A percentile compares a stretch with the other conserved stretches of the same genome.
phyloP scores from a whole-genome alignment of 768 basidiomycete species.

The Tremella mesenterica region DNA sequence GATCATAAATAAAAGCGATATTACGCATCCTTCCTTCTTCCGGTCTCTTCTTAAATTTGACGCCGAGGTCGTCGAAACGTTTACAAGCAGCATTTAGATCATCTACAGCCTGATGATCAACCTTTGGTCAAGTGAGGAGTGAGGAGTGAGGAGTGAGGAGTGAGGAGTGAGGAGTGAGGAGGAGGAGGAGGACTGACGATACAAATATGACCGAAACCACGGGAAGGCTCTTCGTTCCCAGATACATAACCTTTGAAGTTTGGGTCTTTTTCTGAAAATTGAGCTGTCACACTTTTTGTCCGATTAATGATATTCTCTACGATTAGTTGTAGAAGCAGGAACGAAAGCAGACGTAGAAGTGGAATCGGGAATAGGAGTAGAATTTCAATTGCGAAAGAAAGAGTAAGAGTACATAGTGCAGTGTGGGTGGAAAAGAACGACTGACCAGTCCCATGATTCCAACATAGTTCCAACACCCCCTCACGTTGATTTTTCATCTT shows the following conservation, averaged over 20 bases:
- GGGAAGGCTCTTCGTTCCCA: conserved; percentile 64
- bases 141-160: neutral
- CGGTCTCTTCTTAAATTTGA: conserved; percentile 77
- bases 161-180: neutral
- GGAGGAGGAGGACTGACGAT: conserved; percentile 44
- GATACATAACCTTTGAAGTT: conserved; percentile 71
- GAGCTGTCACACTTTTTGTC: neutral
- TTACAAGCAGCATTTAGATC: conserved; percentile 74
- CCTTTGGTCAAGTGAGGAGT: too few species aligned
- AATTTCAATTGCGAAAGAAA: neutral
- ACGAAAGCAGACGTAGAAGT: conserved; percentile 40
- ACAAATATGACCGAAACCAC: conserved; percentile 77
- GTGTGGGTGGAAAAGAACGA: neutral
- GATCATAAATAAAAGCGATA: conserved; percentile 41
- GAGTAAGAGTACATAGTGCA: neutral
- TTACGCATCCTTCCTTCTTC: conserved; percentile 69
- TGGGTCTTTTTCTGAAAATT: conserved; percentile 65
- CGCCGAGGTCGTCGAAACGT: conserved; percentile 69
- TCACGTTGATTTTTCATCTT: conserved; percentile 55
- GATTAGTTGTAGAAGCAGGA: conserved; percentile 51
- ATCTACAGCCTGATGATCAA: conserved; percentile 58
- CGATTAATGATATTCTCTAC: conserved; percentile 47
- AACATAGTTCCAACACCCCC: conserved; percentile 50
- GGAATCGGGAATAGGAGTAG: conserved; percentile 7
- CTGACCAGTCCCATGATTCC: conserved; percentile 36